These are phyloP conservation scores for Kwoniella pini DNA, from an alignment of 768 basidiomycete genomes.

Conservation along the genomic window DNA sequence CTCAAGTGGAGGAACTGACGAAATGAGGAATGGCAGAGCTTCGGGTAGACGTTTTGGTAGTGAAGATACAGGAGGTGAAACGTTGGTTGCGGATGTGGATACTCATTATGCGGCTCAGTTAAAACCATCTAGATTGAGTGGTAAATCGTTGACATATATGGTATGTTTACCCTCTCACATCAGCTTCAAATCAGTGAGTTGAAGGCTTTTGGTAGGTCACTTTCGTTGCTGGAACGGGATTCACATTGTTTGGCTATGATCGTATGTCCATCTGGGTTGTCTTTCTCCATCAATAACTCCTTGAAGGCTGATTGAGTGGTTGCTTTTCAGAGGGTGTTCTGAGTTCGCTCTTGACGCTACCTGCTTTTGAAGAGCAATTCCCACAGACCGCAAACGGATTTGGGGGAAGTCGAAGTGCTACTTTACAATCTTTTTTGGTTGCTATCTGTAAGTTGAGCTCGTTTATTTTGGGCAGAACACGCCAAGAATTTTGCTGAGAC, in stretches of 20 bases:
- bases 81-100: slow-evolving; percentile 5
- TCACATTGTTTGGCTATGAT: slow-evolving; percentile 66
- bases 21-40: no score
- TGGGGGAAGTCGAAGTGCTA: slow-evolving; percentile 56
- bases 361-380: slow-evolving; percentile 65
- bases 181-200: background rate
- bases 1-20: no score
- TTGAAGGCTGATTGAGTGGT: background rate
- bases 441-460: slow-evolving; percentile 65
- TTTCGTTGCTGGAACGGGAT: slow-evolving; percentile 16
- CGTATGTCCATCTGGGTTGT: slow-evolving; percentile 57
- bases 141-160: slow-evolving; percentile 6
- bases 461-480: no score
- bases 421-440: slow-evolving; percentile 64
- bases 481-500: no score
- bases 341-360: slow-evolving; percentile 66
- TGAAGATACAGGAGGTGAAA: background rate
- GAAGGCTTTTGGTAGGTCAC: background rate
- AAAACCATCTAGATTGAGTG: background rate
- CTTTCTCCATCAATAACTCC: background rate
- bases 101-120: slow-evolving; percentile 11
- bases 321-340: slow-evolving; percentile 57
- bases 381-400: slow-evolving; percentile 60
- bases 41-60: background rate
- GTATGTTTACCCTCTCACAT: background rate